Evolutionary conservation across 345 rosid species (phyloP), one percentile per base, ranked within the genome.

Genomic region (Eucalyptus regnans): DNA sequence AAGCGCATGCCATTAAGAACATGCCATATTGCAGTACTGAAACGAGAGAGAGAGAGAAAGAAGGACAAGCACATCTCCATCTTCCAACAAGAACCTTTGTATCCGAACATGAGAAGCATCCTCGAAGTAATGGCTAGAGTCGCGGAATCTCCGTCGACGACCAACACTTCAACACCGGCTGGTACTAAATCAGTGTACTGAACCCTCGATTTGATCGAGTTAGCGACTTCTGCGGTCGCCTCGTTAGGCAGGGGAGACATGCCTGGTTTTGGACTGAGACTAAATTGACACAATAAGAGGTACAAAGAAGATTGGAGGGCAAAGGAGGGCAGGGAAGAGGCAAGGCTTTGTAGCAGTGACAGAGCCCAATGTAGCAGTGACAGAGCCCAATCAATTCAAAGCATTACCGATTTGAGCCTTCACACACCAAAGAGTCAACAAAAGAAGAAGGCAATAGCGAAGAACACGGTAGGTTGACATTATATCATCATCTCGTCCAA

Each of bases 91-190:
- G 81, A 71, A 94, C 97, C 95, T 89, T 60, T 86, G 90, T 94
- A 93, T 83, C 96, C 94, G 84, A 50, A 71, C 52, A 46, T 41
- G 18, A 31, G 86, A 46, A 95, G 94, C 94, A 91, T 94, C 86
- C 86, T 89, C 16, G 94, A 90, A 60, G 89, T 87, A 88, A 93
- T 86, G 56, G 90, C 81, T 58, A 95, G 92, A 88, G 91, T 76
- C 22, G 91, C 91, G 4, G 92, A 89, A 91, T 95, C 92, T 87
- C 87, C 85, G 14, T 95, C 95, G 86, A 86, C 20, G 1, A 86
- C 87, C 87, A 86, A 52, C 12, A 86, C 87, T 31, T 54, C 4
- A 43, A 86, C 66, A 52, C 87, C 66, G 44, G 87, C 18, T 13
- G 87, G 87, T 41, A 86, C 87, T 5, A 86, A 22, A 50, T 86